A percentile compares a stretch with the other conserved stretches of the same genome.
phyloP scores from a whole-genome alignment of 148 eudicot species.

The Vaccinium myrtillus region DNA sequence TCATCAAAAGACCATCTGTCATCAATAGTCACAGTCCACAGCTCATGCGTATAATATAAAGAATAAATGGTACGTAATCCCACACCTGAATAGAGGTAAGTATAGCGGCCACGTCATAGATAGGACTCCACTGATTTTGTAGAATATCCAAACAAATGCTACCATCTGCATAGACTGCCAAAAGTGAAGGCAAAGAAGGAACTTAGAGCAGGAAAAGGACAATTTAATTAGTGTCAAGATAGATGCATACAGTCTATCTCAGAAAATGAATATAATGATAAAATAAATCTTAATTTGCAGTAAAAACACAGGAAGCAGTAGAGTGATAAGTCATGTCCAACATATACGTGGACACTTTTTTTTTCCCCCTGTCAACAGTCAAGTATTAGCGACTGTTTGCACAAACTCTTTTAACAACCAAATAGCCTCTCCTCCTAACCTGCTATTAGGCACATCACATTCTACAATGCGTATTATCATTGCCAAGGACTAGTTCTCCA shows the following conservation, averaged over 20 bases:
- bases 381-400: background rate
- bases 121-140: slow-evolving; percentile 90
- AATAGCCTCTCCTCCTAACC: background rate
- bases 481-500: background rate
- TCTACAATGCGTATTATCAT: background rate
- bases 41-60: slow-evolving; percentile 4
- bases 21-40: background rate
- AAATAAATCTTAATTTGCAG: background rate
- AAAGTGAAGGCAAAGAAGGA: slow-evolving; percentile 9
- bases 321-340: background rate
- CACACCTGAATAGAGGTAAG: slow-evolving; percentile 78
- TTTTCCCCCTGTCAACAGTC: background rate
- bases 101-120: slow-evolving; percentile 84
- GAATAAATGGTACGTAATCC: background rate
- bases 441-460: background rate
- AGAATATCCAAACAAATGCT: slow-evolving; percentile 85
- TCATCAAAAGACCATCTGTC: background rate
- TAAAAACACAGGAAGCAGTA: background rate
- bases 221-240: background rate
- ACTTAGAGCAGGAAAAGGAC: background rate
- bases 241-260: background rate
- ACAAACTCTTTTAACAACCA: background rate
- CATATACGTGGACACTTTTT: background rate
- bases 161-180: slow-evolving; percentile 80
- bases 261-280: background rate